Percentiles rank a stretch among this genome's conserved stretches.
Evolutionary conservation across 1,139 yeast species (phyloP).

Genomic region (Yamadazyma spencermartinsiae): DNA sequence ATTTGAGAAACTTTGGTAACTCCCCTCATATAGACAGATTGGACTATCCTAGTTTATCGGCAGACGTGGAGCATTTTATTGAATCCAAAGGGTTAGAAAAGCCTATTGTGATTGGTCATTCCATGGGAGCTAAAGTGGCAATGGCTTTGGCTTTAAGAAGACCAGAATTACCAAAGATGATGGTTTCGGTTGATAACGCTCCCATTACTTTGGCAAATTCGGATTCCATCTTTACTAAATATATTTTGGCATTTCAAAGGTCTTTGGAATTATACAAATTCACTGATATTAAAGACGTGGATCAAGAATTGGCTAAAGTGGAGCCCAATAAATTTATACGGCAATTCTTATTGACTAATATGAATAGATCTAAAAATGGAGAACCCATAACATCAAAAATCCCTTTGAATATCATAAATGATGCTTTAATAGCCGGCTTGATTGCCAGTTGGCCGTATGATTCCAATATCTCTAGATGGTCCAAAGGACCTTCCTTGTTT

Average conservation of each 20-base stretch:
- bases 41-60: constrained; percentile 80
- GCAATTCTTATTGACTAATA: constrained; percentile 75
- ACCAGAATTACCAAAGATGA: constrained; percentile 61
- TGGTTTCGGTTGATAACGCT: constrained; percentile 86
- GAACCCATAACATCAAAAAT: constrained; percentile 50
- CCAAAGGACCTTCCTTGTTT: constrained; percentile 69
- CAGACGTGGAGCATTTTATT: constrained; percentile 78
- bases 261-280: constrained; percentile 48
- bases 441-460: constrained; percentile 81
- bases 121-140: constrained; percentile 96
- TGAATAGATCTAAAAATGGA: constrained; percentile 47
- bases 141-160: constrained; percentile 80
- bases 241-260: constrained; percentile 61
- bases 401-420: constrained; percentile 69
- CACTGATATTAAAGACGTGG: constrained; percentile 65
- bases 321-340: constrained; percentile 65
- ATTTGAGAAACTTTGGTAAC: constrained; percentile 88
- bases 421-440: constrained; percentile 59
- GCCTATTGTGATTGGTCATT: constrained; percentile 83
- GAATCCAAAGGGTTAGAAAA: constrained; percentile 40
- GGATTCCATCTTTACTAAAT: constrained; percentile 59
- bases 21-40: constrained; percentile 73
- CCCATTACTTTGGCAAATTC: constrained; percentile 69
- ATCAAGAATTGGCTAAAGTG: constrained; percentile 57
- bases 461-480: constrained; percentile 53